Evolutionary conservation across 495 filamentous ascomycete species (phyloP).

Genomic region (Bryoglossum gracile): DNA sequence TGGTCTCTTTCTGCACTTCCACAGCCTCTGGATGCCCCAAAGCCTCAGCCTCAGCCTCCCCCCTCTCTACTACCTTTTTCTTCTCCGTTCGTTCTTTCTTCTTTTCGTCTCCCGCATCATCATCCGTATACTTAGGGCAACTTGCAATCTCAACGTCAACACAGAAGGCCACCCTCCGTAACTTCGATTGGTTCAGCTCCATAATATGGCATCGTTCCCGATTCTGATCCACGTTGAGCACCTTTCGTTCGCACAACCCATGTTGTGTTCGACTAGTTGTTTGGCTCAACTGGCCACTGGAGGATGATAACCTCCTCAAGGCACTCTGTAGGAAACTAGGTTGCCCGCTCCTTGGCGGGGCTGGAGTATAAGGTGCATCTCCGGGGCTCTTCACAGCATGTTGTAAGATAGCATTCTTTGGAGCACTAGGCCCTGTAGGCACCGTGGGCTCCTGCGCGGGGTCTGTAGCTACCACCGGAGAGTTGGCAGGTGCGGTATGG

Average conservation of each 20-base stretch:
- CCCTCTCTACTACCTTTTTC: conserved; percentile 59
- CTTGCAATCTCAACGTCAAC: conserved; percentile 94
- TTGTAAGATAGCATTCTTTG: conserved; percentile 46
- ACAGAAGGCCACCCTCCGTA: conserved; percentile 85
- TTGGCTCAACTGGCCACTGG: conserved; percentile 42
- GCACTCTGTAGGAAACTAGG: conserved; percentile 76
- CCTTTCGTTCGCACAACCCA: conserved; percentile 61
- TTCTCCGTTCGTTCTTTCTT: conserved; percentile 50
- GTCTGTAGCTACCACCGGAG: conserved; percentile 22
- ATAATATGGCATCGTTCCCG: conserved; percentile 72
- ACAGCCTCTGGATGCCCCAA: conserved; percentile 54
- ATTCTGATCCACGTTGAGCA: conserved; percentile 78
- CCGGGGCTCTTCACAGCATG: conserved; percentile 38
- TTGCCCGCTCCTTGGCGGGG: conserved; percentile 55
- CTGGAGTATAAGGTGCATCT: conserved; percentile 56
- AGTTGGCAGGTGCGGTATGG: conserved; percentile 37
- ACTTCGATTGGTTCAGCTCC: conserved; percentile 71
- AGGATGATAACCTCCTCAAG: conserved; percentile 71
- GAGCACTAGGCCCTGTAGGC: conserved; percentile 45
- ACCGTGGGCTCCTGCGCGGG: conserved; percentile 31
- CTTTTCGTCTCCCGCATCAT: conserved; percentile 26
- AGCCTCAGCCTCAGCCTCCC: conserved; percentile 59
- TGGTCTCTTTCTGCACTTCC: conserved; percentile 50
- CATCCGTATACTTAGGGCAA: conserved; percentile 48
- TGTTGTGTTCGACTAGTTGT: conserved; percentile 37